These are phyloP conservation scores for Coemansia sp. DNA, from an alignment of 192 early-diverging fungal species.

Conservation along the genomic window DNA sequence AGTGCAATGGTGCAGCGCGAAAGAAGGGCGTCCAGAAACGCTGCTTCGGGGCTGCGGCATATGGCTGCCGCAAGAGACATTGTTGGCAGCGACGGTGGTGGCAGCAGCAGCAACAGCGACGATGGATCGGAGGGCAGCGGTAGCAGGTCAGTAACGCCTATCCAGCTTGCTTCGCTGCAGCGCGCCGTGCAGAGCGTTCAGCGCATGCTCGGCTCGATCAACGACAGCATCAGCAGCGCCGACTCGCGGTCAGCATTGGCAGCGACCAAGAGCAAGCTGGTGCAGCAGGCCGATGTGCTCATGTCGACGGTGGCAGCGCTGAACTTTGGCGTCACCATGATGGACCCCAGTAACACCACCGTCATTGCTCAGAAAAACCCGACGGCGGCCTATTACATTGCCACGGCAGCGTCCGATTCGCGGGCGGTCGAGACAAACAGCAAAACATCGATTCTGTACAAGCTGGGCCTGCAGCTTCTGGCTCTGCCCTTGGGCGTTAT, in stretches of 20 bases:
- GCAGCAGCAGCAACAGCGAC: background rate
- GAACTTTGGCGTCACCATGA: conserved; percentile 34
- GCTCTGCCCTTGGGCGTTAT: conserved; percentile 29
- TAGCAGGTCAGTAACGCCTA: conserved; percentile 9
- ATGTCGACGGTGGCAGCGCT: conserved; percentile 48
- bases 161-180: conserved; percentile 48
- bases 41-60: background rate
- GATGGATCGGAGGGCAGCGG: background rate
- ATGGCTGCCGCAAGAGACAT: background rate
- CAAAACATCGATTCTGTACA: background rate
- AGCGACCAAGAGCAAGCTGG: conserved; percentile 31
- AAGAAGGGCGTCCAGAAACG: background rate
- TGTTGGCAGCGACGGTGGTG: background rate
- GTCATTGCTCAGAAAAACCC: background rate
- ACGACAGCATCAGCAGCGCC: conserved; percentile 32
- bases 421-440: background rate
- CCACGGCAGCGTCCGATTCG: too few species aligned
- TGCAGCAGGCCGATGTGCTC: conserved; percentile 45
- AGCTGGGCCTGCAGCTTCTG: conserved; percentile 16
- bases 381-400: too few species aligned
- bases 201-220: conserved; percentile 41
- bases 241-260: conserved; percentile 34
- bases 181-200: conserved; percentile 45
- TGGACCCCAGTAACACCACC: background rate
- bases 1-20: too few species aligned